Percentiles rank a stretch among this genome's conserved stretches.
Conservation (phyloP, 2,329 filamentous ascomycete genomes). For the Beauveria varroae region DNA sequence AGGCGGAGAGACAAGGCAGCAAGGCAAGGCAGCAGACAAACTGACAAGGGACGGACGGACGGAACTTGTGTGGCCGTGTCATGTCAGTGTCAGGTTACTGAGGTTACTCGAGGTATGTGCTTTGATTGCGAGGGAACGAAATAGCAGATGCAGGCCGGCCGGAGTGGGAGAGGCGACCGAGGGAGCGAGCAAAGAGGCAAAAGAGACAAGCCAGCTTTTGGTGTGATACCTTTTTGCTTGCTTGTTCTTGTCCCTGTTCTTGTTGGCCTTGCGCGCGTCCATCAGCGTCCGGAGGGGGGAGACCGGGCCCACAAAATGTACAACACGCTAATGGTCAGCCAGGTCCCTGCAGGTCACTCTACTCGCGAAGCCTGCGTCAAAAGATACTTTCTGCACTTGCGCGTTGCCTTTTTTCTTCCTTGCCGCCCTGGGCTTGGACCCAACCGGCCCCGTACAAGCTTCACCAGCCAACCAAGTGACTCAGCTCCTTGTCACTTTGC, state of each 20-base stretch:
- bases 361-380: neutral
- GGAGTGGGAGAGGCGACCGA: neutral
- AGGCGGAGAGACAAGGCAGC: neutral
- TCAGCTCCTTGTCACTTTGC: neutral
- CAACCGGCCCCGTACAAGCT: neutral
- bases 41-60: neutral
- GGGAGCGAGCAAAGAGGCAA: too few relatives aligned
- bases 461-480: neutral
- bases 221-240: too few relatives aligned
- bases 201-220: too few relatives aligned
- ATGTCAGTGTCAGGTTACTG: neutral
- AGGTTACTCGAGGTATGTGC: neutral
- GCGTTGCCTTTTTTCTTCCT: neutral
- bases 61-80: neutral
- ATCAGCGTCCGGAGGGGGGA: neutral
- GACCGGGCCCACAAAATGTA: conserved; percentile 2
- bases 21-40: neutral
- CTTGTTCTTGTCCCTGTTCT: neutral
- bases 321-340: conserved; percentile 13
- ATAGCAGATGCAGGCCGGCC: too few relatives aligned
- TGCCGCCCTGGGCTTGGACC: neutral
- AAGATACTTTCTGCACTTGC: conserved; percentile 3
- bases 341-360: conserved; percentile 4
- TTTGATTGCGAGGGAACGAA: neutral
- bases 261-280: neutral